A percentile compares a stretch with the other conserved stretches of the same genome.
Conservation (phyloP, 2,329 filamentous ascomycete genomes). For the Fusarium udum region DNA sequence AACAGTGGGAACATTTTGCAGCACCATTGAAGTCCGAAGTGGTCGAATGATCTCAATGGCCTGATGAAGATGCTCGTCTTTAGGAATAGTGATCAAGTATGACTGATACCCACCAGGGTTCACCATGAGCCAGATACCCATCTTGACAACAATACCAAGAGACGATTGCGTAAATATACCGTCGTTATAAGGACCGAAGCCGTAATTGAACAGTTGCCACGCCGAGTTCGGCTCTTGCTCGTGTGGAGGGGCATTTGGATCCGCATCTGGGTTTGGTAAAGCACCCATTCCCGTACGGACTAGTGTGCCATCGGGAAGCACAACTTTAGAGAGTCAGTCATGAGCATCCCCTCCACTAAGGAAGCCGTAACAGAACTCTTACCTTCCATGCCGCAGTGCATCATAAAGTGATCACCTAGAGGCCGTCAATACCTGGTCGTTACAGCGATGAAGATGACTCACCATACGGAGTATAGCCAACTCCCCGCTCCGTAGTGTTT, state of each 20-base stretch:
- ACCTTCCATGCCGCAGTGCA: conserved; percentile 35
- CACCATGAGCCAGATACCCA: conserved; percentile 33
- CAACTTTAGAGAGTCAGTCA: not conserved
- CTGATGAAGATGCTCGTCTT: conserved; percentile 33
- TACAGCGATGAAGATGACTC: not conserved
- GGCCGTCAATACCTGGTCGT: not conserved
- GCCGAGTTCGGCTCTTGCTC: conserved; percentile 28
- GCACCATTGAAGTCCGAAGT: conserved; percentile 30
- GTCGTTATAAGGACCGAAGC: conserved; percentile 29
- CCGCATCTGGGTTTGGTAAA: conserved; percentile 23
- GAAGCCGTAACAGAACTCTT: not conserved
- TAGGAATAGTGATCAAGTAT: conserved; percentile 34
- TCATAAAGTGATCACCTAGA: conserved; percentile 30
- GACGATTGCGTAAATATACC: conserved; percentile 29
- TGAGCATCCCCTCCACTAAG: not conserved
- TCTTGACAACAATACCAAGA: conserved; percentile 32
- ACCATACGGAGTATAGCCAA: conserved; percentile 35
- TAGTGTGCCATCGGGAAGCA: conserved; percentile 22
- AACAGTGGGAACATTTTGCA: conserved; percentile 36
- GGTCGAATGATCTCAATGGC: conserved; percentile 36
- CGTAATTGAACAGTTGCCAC: conserved; percentile 34
- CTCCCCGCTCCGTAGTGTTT: conserved; percentile 28
- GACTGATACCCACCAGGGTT: conserved; percentile 30
- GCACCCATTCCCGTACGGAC: conserved; percentile 34
- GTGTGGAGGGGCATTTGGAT: conserved; percentile 20